These are phyloP conservation scores for Trichophyton rubrum DNA, from an alignment of 2,329 filamentous ascomycete genomes.

Conservation along the genomic window DNA sequence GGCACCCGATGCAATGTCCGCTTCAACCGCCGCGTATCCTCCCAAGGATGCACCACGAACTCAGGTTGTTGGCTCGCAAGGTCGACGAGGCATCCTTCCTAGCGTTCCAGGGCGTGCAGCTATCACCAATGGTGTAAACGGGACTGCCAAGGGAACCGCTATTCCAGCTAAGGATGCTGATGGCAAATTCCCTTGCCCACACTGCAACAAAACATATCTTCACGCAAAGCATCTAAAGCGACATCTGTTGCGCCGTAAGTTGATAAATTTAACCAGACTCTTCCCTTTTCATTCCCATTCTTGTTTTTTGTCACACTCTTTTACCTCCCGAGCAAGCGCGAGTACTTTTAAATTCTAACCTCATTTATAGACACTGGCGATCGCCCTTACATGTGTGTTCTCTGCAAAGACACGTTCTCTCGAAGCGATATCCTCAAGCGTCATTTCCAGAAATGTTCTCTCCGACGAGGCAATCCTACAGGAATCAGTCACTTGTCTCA, in stretches of 20 bases:
- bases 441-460: constrained; percentile 98
- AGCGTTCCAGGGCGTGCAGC: constrained; percentile 78
- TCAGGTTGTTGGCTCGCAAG: constrained; percentile 90
- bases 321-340: too few relatives aligned
- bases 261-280: not conserved
- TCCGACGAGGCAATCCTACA: constrained; percentile 88
- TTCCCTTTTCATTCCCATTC: not conserved
- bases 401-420: constrained; percentile 96
- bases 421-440: constrained; percentile 97
- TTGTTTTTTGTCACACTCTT: not conserved
- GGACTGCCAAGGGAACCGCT: constrained; percentile 61
- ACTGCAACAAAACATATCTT: constrained; percentile 96
- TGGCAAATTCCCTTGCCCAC: constrained; percentile 94
- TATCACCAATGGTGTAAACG: constrained; percentile 48
- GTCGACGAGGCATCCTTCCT: constrained; percentile 77
- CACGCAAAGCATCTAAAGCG: constrained; percentile 97
- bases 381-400: constrained; percentile 92
- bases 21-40: constrained; percentile 26
- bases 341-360: constrained; percentile 10
- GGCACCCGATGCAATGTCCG: constrained; percentile 28
- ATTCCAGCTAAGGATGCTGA: constrained; percentile 93
- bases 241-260: constrained; percentile 90
- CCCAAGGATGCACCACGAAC: constrained; percentile 42
- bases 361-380: constrained; percentile 70
- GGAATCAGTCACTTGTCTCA: constrained; percentile 90